phyloP scores from a whole-genome alignment of 495 filamentous ascomycete species.

The Talaromyces nanjingensis region DNA sequence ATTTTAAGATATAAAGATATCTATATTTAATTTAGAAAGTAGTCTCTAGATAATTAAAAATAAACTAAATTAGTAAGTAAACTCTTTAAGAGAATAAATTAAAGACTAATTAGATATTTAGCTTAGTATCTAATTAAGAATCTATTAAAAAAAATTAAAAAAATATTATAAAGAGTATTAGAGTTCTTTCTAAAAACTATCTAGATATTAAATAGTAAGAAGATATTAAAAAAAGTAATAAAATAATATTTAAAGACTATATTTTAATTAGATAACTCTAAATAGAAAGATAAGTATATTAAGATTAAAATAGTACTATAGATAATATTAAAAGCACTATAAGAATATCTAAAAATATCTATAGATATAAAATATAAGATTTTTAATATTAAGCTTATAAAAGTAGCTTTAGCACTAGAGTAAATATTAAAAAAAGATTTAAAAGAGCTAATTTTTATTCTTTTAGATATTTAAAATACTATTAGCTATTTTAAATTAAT shows the following conservation, averaged over 20 bases:
- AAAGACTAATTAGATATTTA: too few relatives aligned
- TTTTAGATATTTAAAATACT: too few relatives aligned
- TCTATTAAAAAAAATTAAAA: constrained; percentile 7
- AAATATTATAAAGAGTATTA: constrained; percentile 11
- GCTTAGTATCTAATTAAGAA: too few relatives aligned
- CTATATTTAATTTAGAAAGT: not conserved
- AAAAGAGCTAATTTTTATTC: too few relatives aligned
- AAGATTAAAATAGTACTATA: constrained; percentile 6
- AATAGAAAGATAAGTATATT: constrained; percentile 11
- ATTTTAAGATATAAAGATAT: not conserved
- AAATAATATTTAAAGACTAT: constrained; percentile 9
- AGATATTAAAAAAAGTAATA: constrained; percentile 14
- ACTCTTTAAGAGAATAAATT: too few relatives aligned
- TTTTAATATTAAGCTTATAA: too few relatives aligned
- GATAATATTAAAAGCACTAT: constrained; percentile 5
- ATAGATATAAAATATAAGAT: too few relatives aligned
- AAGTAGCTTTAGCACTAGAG: too few relatives aligned
- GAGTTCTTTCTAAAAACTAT: constrained; percentile 8
- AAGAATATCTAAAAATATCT: constrained; percentile 10
- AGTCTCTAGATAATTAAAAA: constrained; percentile 8
- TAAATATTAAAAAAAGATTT: too few relatives aligned
- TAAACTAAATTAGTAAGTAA: too few relatives aligned
- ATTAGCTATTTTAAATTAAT: too few relatives aligned
- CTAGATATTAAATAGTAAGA: too few relatives aligned
- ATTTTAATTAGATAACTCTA: constrained; percentile 5